Base-by-base conservation (phyloP, 1,284 basidiomycete species). In the Tetrapyrgos nigripes region DNA sequence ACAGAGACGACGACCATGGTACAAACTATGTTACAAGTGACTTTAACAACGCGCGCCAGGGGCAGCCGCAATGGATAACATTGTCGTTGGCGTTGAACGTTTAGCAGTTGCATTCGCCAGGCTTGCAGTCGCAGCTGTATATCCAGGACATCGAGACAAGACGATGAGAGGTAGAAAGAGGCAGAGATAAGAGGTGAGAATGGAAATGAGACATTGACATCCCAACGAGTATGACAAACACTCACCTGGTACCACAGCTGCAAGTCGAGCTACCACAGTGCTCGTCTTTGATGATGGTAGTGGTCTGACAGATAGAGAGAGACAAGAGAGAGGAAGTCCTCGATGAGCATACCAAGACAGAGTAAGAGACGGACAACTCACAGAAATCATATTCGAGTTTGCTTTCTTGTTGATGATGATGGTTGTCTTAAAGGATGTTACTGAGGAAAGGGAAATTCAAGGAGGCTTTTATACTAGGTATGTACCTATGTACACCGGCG, bases 51-150 rank as follows among this genome's bases (percentile, higher is more conserved):
- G n/a, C n/a, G n/a, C n/a, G n/a, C n/a, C n/a, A n/a, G n/a, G n/a
- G n/a, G n/a, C n/a, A n/a, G n/a, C n/a, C n/a, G n/a, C n/a, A n/a
- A n/a, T n/a, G 31, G 5, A 50, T 9, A 10, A 28, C 28, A 24
- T 13, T n/a, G n/a, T n/a, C 37, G 13, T 45, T 9, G 46, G 10
- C 9, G 23, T 29, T 5, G 33, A 8, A 10, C 37, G n/a, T 47
- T 52, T 35, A 57, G 26, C 55, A 57, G 23, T 57, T 57, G 49
- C 55, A 57, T 35, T 57, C 55, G 23, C 55, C 55, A 24, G 55
- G 55, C 23, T 47, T 47, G 43, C 55, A 57, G 26, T 23, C 29
- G 43, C 55, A 57, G 23, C 55, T 57, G n/a, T n/a, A n/a, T n/a
- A n/a, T n/a, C n/a, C n/a, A n/a, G n/a, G n/a, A n/a, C n/a, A n/a